phyloP scores from a whole-genome alignment of 208 protist genomes.

The Novymonas esmeraldas region DNA sequence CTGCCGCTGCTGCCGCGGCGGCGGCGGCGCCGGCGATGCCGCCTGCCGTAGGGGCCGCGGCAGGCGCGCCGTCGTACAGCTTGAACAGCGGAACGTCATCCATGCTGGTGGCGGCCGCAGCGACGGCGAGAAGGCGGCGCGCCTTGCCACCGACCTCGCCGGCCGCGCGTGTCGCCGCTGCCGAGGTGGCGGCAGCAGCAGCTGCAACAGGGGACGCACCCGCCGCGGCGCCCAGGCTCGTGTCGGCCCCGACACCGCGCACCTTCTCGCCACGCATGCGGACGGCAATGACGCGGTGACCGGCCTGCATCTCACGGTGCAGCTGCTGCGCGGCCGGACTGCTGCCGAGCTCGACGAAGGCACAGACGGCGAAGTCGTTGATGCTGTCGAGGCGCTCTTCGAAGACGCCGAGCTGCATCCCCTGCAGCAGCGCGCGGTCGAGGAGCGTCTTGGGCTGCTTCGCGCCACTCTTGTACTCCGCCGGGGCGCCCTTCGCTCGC shows the following conservation, averaged over 20 bases:
- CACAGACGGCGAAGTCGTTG: slow-evolving; percentile 71
- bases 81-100: slow-evolving; percentile 14
- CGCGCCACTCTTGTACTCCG: slow-evolving; percentile 81
- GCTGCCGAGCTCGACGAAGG: slow-evolving; percentile 68
- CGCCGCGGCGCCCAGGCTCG: not conserved
- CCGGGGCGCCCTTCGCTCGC: slow-evolving; percentile 73
- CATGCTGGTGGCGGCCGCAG: not conserved
- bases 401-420: slow-evolving; percentile 60
- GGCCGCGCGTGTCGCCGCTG: not conserved
- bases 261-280: slow-evolving; percentile 47
- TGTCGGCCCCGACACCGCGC: not conserved
- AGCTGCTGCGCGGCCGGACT: slow-evolving; percentile 43
- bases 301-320: slow-evolving; percentile 36
- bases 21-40: not conserved
- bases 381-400: slow-evolving; percentile 75
- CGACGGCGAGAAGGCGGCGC: not conserved
- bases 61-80: slow-evolving; percentile 9
- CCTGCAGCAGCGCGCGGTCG: slow-evolving; percentile 77
- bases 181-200: not conserved
- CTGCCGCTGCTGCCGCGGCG: not conserved
- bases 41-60: not conserved
- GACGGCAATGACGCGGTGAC: slow-evolving; percentile 33
- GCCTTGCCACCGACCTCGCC: not conserved
- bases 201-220: not conserved
- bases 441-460: slow-evolving; percentile 51